phyloP scores from a whole-genome alignment of 768 basidiomycete genomes.

The Termitomyces sp. region DNA sequence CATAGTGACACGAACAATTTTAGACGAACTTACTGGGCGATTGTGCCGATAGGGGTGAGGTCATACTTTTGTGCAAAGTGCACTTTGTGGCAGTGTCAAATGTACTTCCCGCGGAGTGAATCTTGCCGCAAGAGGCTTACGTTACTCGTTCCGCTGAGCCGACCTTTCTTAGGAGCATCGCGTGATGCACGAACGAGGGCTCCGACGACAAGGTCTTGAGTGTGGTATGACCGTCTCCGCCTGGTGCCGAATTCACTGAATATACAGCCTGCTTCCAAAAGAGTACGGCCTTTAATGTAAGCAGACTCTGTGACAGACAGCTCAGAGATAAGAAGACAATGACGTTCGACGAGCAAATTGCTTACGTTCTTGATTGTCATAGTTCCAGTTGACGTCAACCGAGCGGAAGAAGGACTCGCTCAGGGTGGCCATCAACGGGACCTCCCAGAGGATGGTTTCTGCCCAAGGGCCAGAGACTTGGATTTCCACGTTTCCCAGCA shows the following conservation, averaged over 20 bases:
- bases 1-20: background rate
- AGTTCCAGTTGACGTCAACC: conserved; percentile 76
- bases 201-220: conserved; percentile 74
- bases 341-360: background rate
- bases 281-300: conserved; percentile 58
- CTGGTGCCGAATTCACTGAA: conserved; percentile 90
- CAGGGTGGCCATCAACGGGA: conserved; percentile 88
- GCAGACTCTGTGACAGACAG: conserved; percentile 50
- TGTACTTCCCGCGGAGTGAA: conserved; percentile 1
- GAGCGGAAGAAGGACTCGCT: conserved; percentile 85
- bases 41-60: conserved; percentile 68
- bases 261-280: conserved; percentile 59
- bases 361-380: conserved; percentile 76
- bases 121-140: conserved; percentile 36
- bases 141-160: conserved; percentile 84
- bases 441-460: conserved; percentile 92
- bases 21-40: conserved; percentile 65
- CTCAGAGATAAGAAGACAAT: background rate
- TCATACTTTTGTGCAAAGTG: conserved; percentile 78
- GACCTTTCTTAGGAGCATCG: conserved; percentile 44
- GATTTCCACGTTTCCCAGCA: conserved; percentile 65
- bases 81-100: conserved; percentile 39
- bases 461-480: conserved; percentile 68
- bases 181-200: conserved; percentile 62
- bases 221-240: conserved; percentile 63